Evolutionary conservation across 257 asterid species (phyloP), one percentile per base, ranked within the genome.

Genomic region (Penstemon eatonii): DNA sequence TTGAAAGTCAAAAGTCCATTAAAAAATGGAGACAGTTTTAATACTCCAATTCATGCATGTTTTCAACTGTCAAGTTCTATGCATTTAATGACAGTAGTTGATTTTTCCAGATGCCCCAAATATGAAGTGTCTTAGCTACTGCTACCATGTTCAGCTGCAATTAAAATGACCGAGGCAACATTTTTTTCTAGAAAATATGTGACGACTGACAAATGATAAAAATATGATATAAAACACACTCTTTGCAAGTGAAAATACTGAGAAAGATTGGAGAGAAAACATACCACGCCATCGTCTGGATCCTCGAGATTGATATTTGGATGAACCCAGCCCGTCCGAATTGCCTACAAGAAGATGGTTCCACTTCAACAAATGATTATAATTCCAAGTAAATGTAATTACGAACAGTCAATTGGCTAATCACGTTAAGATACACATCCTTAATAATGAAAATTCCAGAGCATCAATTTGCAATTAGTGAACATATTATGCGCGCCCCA

Each of bases 291-390:
- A 63, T 80, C 85, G 66, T 93, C 99, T 60, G 97, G 97, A 76
- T 78, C 81, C 74, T 93, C 97, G 74, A 93, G 97, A 71, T 92
- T 92, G 82, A 88, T 83, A 80, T 92, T 92, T 63, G 98, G 98
- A 86, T 92, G 98, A 75, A 92, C 76, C 97, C 96, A 93, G 56
- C 99, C 99, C 3, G 89, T 88, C 69, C 95, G 81, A 59, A 93
- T 93, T 10, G 99, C 99, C 98, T 92, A 72, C 77, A 79, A 71
- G 70, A 76, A 61, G 66, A 72, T 56, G 37, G 57, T 25, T 51
- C 67, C 66, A 77, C 18, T 50, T 78, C 41, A 71, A 50, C 45
- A 41, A 52, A 49, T 43, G 64, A 70, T 47, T 41, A 12, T n/a
- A 15, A 47, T 59, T 42, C 38, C 54, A 45, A 53, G 38, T 8